Evolutionary conservation across 176 grass and related monocot genomes (phyloP).

Genomic region (Areca catechu): DNA sequence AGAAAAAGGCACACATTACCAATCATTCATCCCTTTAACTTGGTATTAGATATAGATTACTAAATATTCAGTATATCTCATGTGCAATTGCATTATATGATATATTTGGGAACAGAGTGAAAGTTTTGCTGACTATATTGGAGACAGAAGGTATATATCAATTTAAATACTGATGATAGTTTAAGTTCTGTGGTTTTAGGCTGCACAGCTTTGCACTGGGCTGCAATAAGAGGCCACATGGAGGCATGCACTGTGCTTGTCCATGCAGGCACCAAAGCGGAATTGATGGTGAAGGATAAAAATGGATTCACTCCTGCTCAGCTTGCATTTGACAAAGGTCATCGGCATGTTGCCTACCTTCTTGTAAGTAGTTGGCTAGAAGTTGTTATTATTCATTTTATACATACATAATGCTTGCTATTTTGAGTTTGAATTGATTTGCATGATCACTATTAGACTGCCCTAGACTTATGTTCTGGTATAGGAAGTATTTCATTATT

Average conservation of each 20-base stretch:
- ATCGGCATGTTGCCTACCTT: constrained; percentile 69
- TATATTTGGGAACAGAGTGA: too few species aligned
- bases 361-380: constrained; percentile 59
- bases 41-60: too few species aligned
- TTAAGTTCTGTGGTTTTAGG: constrained; percentile 41
- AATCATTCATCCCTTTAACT: too few species aligned
- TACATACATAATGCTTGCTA: not conserved
- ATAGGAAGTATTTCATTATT: too few species aligned
- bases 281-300: constrained; percentile 66
- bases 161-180: constrained; percentile 7
- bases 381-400: not conserved
- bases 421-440: too few species aligned
- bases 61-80: too few species aligned
- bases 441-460: too few species aligned
- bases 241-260: constrained; percentile 88
- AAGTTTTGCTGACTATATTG: too few species aligned
- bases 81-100: too few species aligned
- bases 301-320: constrained; percentile 77
- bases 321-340: constrained; percentile 81
- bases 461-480: too few species aligned
- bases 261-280: constrained; percentile 77
- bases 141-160: too few species aligned
- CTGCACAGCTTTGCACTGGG: constrained; percentile 93
- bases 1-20: too few species aligned
- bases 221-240: constrained; percentile 71